Base-by-base conservation (phyloP, 768 basidiomycete species). In the Russula virescens region DNA sequence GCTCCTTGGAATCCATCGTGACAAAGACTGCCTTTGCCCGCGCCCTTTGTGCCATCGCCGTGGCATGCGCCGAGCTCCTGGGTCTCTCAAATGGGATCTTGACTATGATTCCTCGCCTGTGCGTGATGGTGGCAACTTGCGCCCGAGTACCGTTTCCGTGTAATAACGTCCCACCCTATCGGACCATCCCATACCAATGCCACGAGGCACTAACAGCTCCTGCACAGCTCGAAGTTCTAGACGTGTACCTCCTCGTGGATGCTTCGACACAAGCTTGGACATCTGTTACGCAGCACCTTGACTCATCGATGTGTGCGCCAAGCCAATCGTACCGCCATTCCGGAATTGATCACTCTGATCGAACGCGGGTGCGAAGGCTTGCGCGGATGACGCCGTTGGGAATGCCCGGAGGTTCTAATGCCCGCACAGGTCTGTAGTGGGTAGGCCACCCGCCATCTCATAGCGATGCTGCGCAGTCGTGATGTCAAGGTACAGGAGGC, bases 41-140 rank as follows among this genome's bases (percentile, higher is more conserved):
- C 4, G 86, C 82, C 1, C 73, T 91, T 19, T 79, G 85, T 40
- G 80, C 84, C 0, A 70, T 90, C 21, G 79, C 83, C 5, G 73
- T 76, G 4, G 81, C 86, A 1, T 73, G 87, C 40, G 81, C 90
- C 5, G 88, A 91, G 48, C 77, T 83, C 1, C 80, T 87, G 0
- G 89, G 88, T 0, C 88, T 89, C 0, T 82, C 84, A 0, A 82
- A 49, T 89, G 86, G 79, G 88, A 86, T 1, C 75, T 91, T 8
- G 76, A 79, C 8, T 78, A 79, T 26, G 73, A 79, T 5, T 66
- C 74, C 1, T 73, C 76, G 1, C 71, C 73, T 3, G 72, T 82
- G 5, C 73, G 78, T 19, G 70, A 72, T 16, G 81, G 84, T 26
- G 85, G 2, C 81, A 80, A 62, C 73, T 78, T 4, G 83, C 86